These are phyloP conservation scores for Gliomastix tumulicola DNA, from an alignment of 2,329 filamentous ascomycete species.

Conservation along the genomic window DNA sequence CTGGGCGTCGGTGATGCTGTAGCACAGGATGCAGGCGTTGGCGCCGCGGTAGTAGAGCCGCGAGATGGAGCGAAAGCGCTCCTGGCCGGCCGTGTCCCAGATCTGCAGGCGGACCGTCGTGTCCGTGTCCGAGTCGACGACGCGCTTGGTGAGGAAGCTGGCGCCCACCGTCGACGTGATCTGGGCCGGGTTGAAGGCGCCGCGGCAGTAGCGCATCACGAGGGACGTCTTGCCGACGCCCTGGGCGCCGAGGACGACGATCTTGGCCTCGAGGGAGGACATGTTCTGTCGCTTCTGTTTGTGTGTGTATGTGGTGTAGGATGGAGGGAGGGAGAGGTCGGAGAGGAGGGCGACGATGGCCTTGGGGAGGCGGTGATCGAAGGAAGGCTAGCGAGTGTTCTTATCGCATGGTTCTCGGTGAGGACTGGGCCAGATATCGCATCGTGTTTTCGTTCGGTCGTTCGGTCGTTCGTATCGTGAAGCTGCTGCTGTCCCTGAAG, in stretches of 20 bases:
- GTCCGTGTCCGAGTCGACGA: constrained; percentile 76
- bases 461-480: too few relatives aligned
- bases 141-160: constrained; percentile 72
- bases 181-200: constrained; percentile 59
- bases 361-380: too few relatives aligned
- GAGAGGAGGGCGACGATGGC: too few relatives aligned
- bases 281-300: constrained; percentile 11
- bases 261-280: constrained; percentile 71
- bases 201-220: constrained; percentile 69
- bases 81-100: constrained; percentile 86
- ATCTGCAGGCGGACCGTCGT: constrained; percentile 88
- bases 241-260: constrained; percentile 73
- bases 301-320: not conserved
- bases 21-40: constrained; percentile 89
- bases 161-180: constrained; percentile 69
- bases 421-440: too few relatives aligned
- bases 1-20: constrained; percentile 80
- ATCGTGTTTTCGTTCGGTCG: too few relatives aligned
- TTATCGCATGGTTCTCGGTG: too few relatives aligned
- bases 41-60: constrained; percentile 94
- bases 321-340: not conserved
- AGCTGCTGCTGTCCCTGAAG: too few relatives aligned
- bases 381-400: too few relatives aligned
- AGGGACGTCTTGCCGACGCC: constrained; percentile 75
- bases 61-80: constrained; percentile 90